Evolutionary conservation across 306 rosid genomes (phyloP), one percentile per base, ranked within the genome.

Genomic region (Quercus suber): DNA sequence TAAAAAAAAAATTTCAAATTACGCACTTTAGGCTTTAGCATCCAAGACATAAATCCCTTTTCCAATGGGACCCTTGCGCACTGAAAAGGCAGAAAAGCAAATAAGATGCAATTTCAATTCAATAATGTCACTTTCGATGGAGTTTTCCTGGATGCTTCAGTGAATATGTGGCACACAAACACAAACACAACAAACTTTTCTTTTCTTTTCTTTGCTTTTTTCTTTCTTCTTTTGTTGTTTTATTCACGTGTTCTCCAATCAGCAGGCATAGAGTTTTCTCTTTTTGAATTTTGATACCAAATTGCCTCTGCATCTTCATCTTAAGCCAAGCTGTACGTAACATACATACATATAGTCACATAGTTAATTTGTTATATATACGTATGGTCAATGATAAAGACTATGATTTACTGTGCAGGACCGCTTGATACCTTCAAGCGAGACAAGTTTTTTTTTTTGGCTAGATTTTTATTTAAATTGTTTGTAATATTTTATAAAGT

Each of bases 141-240:
- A 83, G 86, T 81, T 84, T 87, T 87, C 90, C 53, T 72, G 88
- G 88, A 69, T 84, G 74, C 82, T 84, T 87, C 90, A 76, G 70
- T 73, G 79, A 49, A 61, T 81, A 77, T 71, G 64, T 63, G 53
- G 61, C 69, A 12, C 30, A 77, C 37, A 33, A 33, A 33, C 37
- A 33, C 43, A 33, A 33, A 33, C 10, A 2, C 12, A 41, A 41
- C 45, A 41, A 7, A 7, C 11, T 8, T 8, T 8, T 2, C 41
- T 35, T 4, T 31, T 31, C 5, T 0, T 31, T 31, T 31, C 0
- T 6, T 41, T 41, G 7, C 0, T 25, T 27, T 37, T 41, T 78
- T 59, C 51, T 76, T 78, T 52, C 28, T 28, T 61, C 17, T 49
- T 41, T 41, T 37, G 11, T 43, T 64, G 55, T 19, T 65, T 73